Evolutionary conservation across 768 basidiomycete species (phyloP).

Genomic region (Termitomyces sp.): DNA sequence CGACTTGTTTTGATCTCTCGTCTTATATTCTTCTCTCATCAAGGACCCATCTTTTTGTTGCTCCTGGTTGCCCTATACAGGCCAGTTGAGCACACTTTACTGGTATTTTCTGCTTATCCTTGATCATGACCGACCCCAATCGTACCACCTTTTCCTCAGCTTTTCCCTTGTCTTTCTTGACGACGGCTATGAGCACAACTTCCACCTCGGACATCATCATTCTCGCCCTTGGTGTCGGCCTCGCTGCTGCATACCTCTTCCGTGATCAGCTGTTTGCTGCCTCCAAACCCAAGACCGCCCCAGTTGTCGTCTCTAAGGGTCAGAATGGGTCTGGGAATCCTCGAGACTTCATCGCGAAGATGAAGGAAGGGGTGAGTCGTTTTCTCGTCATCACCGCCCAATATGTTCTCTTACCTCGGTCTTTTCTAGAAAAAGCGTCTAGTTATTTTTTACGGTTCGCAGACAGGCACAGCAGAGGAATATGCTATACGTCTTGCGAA

Average conservation of each 20-base stretch:
- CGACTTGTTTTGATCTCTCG: conserved; percentile 9
- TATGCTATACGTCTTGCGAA: conserved; percentile 97
- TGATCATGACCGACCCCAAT: conserved; percentile 27
- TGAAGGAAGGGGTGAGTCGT: conserved; percentile 82
- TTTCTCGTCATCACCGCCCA: background rate
- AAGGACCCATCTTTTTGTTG: background rate
- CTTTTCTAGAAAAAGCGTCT: conserved; percentile 82
- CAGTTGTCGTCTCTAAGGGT: conserved; percentile 36
- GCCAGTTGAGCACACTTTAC: conserved; percentile 20
- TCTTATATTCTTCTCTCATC: conserved; percentile 4
- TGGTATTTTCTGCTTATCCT: conserved; percentile 16
- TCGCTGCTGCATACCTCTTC: conserved; percentile 80
- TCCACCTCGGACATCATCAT: conserved; percentile 71
- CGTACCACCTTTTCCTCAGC: conserved; percentile 36
- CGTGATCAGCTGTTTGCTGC: conserved; percentile 72
- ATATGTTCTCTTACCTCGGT: background rate
- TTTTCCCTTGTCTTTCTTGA: conserved; percentile 25
- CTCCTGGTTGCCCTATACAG: conserved; percentile 16
- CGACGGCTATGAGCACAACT: conserved; percentile 46
- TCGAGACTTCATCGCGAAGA: conserved; percentile 91
- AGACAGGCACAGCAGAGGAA: conserved; percentile 98
- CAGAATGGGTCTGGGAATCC: conserved; percentile 78
- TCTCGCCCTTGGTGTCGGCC: conserved; percentile 65
- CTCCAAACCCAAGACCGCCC: conserved; percentile 55
- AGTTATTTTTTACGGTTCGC: conserved; percentile 97